Base-by-base conservation (phyloP, 1,139 yeast genomes). In the Sugiyamaella japonica region DNA sequence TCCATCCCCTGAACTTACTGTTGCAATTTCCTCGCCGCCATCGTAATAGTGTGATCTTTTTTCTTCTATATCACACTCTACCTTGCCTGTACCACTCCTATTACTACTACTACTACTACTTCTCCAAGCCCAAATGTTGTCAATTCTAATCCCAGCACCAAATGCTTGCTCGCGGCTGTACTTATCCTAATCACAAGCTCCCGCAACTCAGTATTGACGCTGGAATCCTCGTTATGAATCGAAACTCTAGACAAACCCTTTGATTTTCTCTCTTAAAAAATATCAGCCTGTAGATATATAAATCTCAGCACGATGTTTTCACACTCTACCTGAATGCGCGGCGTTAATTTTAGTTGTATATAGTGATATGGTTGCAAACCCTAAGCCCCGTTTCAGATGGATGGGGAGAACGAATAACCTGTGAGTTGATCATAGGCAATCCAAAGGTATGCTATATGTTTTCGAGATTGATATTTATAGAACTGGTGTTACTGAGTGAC, bases 1-100 rank as follows among this genome's bases (percentile, higher is more conserved):
- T 13, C 10, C 12, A n/a, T 15, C 29, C 13, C 16, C 10, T 17
- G 28, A 9, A 73, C 79, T 58, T 72, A 76, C 78, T 83, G 88
- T 64, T 82, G 84, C 53, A 84, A 71, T 67, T 83, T 84, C 68
- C 89, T 73, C 63, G 82, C 86, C 51, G 89, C 83, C 89, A 84
- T 84, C 57, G 52, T 56, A 36, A 47, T 16, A 17, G 31, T 20
- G 31, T 31, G 6, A 17, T 32, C 16, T 12, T 34, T 16, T 5
- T 34, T 6, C 8, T n/a, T n/a, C n/a, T n/a, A n/a, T n/a, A n/a
- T 12, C 8, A 28, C 9, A 9, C 31, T 28, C 8, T 7, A 7
- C 8, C 31, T 28, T 28, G 15, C 34, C 20, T 17, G 3, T 4
- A 15, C 39, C 25, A 4, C 31, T 20, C 10, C 28, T 12, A 10